phyloP scores from a whole-genome alignment of 306 rosid species.

The Gynostemma pentaphyllum region DNA sequence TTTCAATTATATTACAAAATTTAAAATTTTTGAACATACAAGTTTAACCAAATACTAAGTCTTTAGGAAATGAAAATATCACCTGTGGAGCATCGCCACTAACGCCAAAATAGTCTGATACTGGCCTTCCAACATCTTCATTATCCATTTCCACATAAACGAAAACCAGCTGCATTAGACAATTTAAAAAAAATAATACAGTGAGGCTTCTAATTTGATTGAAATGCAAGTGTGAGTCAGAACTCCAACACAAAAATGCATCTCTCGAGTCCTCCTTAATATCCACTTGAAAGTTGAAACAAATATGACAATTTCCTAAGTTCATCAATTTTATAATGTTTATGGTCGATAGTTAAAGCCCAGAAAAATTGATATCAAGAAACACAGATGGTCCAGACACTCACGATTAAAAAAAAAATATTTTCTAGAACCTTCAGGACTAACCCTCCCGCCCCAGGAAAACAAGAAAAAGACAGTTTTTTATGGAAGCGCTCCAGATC shows the following conservation, averaged over 20 bases:
- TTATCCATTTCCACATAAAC: conserved; percentile 71
- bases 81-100: conserved; percentile 65
- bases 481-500: not conserved
- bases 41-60: no score
- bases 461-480: not conserved
- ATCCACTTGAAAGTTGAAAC: not conserved
- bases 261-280: not conserved
- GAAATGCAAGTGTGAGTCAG: not conserved
- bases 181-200: not conserved
- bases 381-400: no score
- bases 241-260: conserved; percentile 1
- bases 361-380: no score
- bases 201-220: not conserved
- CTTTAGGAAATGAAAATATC: conserved; percentile 13
- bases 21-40: not conserved
- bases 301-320: not conserved
- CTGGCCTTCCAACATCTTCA: conserved; percentile 88
- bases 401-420: not conserved
- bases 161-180: conserved; percentile 67
- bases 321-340: no score
- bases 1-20: not conserved
- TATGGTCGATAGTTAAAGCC: not conserved
- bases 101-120: conserved; percentile 85
- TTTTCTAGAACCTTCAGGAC: not conserved
- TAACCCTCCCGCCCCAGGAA: not conserved